Evolutionary conservation across 2,329 filamentous ascomycete species (phyloP).

Genomic region (Geosmithia morbida): DNA sequence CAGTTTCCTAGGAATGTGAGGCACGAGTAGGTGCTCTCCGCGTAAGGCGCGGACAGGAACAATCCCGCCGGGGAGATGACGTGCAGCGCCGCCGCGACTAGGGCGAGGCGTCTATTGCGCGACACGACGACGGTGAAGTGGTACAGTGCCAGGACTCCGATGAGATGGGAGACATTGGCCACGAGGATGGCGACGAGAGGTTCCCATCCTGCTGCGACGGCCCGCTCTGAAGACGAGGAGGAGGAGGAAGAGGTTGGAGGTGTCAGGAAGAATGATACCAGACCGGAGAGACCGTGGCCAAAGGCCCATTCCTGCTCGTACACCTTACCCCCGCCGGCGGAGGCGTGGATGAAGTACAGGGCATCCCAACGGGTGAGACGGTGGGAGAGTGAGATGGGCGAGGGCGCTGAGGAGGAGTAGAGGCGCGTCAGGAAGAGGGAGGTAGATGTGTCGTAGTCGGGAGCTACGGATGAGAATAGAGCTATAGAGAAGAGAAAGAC

Average conservation of each 20-base stretch:
- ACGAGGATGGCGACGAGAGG: slow-evolving; percentile 47
- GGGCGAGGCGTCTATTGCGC: slow-evolving; percentile 37
- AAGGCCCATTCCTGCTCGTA: slow-evolving; percentile 85
- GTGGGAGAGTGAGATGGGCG: slow-evolving; percentile 22
- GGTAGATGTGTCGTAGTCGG: slow-evolving; percentile 69
- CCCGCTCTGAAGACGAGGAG: slow-evolving; percentile 5
- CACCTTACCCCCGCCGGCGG: slow-evolving; percentile 27
- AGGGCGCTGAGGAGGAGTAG: slow-evolving; percentile 12
- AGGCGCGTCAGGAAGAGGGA: slow-evolving; percentile 26
- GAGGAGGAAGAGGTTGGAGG: too few relatives aligned
- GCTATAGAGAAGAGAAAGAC: slow-evolving; percentile 47
- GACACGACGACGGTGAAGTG: slow-evolving; percentile 44
- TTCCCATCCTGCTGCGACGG: slow-evolving; percentile 10
- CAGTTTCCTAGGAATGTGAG: slow-evolving; percentile 63
- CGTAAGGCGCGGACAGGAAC: slow-evolving; percentile 78
- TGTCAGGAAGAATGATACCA: too few relatives aligned
- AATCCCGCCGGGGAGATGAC: slow-evolving; percentile 76
- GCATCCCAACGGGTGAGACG: slow-evolving; percentile 66
- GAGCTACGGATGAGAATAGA: slow-evolving; percentile 31
- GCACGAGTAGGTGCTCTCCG: slow-evolving; percentile 66
- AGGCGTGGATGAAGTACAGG: slow-evolving; percentile 53
- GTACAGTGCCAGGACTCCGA: slow-evolving; percentile 62
- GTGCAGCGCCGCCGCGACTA: slow-evolving; percentile 60
- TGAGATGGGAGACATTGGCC: slow-evolving; percentile 60
- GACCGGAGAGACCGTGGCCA: slow-evolving; percentile 32